Percentiles rank a stretch among this genome's conserved stretches.
These are phyloP conservation scores for Gymnopilus junonius DNA, from an alignment of 768 basidiomycete species.

Conservation along the genomic window DNA sequence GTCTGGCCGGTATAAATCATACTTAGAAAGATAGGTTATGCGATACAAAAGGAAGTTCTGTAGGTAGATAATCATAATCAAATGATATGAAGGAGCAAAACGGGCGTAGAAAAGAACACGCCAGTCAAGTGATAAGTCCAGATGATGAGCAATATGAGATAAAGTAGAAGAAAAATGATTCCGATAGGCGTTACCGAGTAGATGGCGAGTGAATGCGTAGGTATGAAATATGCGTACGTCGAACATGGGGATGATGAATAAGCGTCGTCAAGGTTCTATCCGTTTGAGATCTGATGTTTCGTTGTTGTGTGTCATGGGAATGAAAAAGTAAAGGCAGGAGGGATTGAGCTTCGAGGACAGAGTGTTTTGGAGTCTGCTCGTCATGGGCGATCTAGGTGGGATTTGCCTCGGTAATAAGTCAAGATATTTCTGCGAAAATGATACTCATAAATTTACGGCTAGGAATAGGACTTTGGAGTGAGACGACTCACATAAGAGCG, in stretches of 20 bases:
- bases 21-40: not conserved
- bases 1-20: not conserved
- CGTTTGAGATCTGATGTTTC: not conserved
- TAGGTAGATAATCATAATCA: slow-evolving; percentile 3
- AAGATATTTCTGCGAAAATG: not conserved
- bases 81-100: not conserved
- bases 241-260: not conserved
- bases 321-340: not conserved
- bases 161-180: not conserved
- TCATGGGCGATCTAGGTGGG: not conserved
- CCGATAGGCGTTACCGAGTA: not conserved
- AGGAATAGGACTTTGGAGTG: not conserved
- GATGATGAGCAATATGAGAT: not conserved
- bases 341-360: not conserved
- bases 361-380: not conserved
- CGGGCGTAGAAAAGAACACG: not conserved
- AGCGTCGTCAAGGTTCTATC: slow-evolving; percentile 1
- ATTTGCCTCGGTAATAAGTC: not conserved
- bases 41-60: not conserved
- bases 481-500: not conserved
- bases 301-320: not conserved
- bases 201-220: not conserved
- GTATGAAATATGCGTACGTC: not conserved
- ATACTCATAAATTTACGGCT: not conserved
- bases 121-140: not conserved